Evolutionary conservation across 345 rosid genomes (phyloP).

Genomic region (Cochlearia excelsa): DNA sequence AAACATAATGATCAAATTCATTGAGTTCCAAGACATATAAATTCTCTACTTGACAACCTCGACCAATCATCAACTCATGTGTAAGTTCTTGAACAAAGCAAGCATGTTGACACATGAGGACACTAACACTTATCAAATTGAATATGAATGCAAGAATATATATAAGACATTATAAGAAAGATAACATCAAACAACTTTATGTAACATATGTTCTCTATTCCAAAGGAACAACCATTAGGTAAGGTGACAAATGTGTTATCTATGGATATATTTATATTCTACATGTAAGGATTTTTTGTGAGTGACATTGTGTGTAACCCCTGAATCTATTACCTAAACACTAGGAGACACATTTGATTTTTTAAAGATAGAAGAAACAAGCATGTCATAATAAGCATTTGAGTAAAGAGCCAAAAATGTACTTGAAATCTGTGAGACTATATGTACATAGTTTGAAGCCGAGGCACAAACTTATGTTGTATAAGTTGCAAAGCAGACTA

Average conservation of each 20-base stretch:
- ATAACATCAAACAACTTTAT: background rate
- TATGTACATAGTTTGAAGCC: background rate
- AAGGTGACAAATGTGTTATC: background rate
- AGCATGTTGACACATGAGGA: background rate
- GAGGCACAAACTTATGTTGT: background rate
- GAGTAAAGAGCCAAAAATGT: background rate
- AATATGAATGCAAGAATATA: background rate
- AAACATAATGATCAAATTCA: background rate
- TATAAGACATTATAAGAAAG: background rate
- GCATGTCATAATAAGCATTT: background rate
- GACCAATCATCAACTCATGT: slow-evolving; percentile 1
- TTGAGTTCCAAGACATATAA: background rate
- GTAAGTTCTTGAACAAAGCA: background rate
- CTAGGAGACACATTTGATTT: background rate
- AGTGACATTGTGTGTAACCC: background rate
- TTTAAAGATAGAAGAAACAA: background rate
- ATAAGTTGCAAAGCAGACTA: too few relatives aligned
- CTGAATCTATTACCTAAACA: background rate
- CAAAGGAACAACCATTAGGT: background rate
- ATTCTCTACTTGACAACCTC: background rate
- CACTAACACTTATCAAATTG: background rate
- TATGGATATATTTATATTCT: fast-evolving
- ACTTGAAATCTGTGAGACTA: background rate
- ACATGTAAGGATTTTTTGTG: background rate
- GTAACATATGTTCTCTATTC: background rate